Conservation (phyloP, 768 basidiomycete genomes). For the Pluteus cervinus region DNA sequence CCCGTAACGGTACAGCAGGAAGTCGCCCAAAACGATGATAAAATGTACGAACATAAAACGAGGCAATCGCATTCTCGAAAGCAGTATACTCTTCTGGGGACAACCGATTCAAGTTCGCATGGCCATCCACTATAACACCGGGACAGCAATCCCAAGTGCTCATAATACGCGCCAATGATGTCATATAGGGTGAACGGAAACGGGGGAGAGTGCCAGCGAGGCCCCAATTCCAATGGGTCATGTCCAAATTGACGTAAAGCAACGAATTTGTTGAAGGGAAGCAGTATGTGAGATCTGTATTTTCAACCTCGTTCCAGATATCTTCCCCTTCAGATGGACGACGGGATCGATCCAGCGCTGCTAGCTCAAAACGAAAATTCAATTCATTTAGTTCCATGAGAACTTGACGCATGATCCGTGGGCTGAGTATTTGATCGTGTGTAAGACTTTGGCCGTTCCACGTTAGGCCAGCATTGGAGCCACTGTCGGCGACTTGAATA, state of each 20-base stretch:
- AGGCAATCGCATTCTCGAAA: neutral
- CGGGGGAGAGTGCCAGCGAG: neutral
- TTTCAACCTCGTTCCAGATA: neutral
- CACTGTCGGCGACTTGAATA: too few species aligned
- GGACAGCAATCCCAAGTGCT: neutral
- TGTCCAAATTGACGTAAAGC: too few species aligned
- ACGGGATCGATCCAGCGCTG: conserved; percentile 1
- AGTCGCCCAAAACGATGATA: neutral
- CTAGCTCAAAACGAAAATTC: neutral
- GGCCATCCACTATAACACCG: neutral
- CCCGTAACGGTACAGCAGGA: neutral
- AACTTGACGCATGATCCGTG: too few species aligned
- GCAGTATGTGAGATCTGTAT: neutral
- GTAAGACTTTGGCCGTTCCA: too few species aligned
- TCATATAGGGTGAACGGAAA: neutral
- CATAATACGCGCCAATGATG: neutral
- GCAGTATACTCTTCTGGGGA: too few species aligned
- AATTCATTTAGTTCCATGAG: neutral
- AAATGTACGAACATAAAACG: neutral
- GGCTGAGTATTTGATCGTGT: too few species aligned
- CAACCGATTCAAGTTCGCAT: too few species aligned
- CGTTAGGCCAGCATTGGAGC: too few species aligned
- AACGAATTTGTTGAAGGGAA: too few species aligned
- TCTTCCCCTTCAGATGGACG: neutral
- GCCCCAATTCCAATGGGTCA: too few species aligned